Evolutionary conservation across 208 protist species (phyloP).

Genomic region (Porcisia deanei): DNA sequence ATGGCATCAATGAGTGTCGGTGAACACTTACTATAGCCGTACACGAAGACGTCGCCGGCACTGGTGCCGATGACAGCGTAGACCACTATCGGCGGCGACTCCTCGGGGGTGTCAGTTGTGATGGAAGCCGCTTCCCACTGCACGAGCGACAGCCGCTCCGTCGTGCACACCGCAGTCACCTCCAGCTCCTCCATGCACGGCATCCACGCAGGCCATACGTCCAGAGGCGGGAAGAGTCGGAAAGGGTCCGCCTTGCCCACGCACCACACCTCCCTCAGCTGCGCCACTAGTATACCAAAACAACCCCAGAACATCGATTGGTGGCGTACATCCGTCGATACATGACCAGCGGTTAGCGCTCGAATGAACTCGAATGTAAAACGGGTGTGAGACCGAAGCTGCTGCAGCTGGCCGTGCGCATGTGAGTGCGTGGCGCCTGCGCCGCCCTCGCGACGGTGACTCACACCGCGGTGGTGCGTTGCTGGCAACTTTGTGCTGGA

Average conservation of each 20-base stretch:
- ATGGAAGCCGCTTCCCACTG: conserved; percentile 19
- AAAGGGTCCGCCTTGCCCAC: conserved; percentile 29
- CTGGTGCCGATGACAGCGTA: conserved; percentile 23
- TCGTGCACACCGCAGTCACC: conserved; percentile 19
- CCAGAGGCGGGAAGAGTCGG: conserved; percentile 20
- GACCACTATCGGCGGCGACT: neutral
- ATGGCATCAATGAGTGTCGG: conserved; percentile 10
- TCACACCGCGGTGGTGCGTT: neutral
- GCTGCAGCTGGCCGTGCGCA: neutral
- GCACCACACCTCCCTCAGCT: conserved; percentile 30
- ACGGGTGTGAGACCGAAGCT: conserved; percentile 1
- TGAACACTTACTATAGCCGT: conserved; percentile 17
- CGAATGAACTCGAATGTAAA: conserved; percentile 26
- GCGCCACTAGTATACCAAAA: conserved; percentile 33
- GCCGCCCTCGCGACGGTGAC: neutral
- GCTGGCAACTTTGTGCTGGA: neutral
- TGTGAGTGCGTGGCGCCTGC: neutral
- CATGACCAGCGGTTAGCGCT: conserved; percentile 22
- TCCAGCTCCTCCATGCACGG: neutral
- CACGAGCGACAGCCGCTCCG: conserved; percentile 12
- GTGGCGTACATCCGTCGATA: conserved; percentile 16
- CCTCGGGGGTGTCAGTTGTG: neutral
- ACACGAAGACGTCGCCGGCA: conserved; percentile 25
- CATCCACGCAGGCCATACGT: neutral
- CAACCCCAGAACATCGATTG: conserved; percentile 25